phyloP scores from a whole-genome alignment of 192 early-diverging fungal species.

The Coemansia interrupta region DNA sequence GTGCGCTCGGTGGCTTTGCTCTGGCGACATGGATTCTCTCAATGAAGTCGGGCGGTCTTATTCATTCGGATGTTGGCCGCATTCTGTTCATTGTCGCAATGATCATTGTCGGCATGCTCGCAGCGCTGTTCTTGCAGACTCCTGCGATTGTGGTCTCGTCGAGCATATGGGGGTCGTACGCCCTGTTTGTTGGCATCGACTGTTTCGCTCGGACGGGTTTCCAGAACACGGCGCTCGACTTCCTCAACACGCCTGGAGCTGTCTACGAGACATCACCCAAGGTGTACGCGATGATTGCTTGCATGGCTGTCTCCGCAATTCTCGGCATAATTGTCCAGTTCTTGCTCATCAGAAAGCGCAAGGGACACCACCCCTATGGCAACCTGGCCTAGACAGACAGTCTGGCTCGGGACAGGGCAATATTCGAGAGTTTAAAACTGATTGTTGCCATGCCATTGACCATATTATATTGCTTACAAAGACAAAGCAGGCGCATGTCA shows the following conservation, averaged over 20 bases:
- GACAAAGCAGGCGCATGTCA: neutral
- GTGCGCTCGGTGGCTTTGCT: conserved; percentile 74
- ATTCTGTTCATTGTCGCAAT: conserved; percentile 67
- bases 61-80: conserved; percentile 60
- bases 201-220: conserved; percentile 78
- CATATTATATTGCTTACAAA: neutral
- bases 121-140: conserved; percentile 63
- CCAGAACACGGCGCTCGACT: conserved; percentile 54
- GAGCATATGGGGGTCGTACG: conserved; percentile 73
- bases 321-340: conserved; percentile 69
- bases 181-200: conserved; percentile 76
- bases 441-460: neutral
- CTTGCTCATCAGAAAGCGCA: conserved; percentile 47
- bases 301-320: conserved; percentile 59
- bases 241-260: conserved; percentile 55
- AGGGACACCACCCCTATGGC: neutral
- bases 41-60: conserved; percentile 60
- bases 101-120: conserved; percentile 59
- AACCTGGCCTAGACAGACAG: neutral
- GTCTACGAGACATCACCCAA: conserved; percentile 54
- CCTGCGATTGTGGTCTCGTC: conserved; percentile 68
- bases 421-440: neutral
- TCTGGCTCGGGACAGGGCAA: neutral
- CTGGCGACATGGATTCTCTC: conserved; percentile 71
- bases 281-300: conserved; percentile 70